Evolutionary conservation across 305 asterid species (phyloP).

Genomic region (Fraxinus paxiana): DNA sequence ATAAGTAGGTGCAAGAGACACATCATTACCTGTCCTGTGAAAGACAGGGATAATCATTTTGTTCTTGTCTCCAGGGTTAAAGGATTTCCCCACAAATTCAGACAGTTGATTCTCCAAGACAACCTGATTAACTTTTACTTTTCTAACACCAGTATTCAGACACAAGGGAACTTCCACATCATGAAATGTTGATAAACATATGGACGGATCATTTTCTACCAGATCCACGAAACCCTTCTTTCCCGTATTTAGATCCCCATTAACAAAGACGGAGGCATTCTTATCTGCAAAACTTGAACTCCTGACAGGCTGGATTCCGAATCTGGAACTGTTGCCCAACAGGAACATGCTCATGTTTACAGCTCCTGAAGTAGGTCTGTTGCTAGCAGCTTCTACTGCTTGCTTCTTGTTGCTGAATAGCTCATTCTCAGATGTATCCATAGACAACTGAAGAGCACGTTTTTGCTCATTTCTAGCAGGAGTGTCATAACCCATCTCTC

Average conservation of each 20-base stretch:
- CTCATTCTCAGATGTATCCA: slow-evolving; percentile 41
- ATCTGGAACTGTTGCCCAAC: slow-evolving; percentile 38
- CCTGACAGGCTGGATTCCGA: slow-evolving; percentile 32
- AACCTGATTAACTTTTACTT: slow-evolving; percentile 36
- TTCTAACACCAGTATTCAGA: slow-evolving; percentile 37
- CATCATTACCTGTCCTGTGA: slow-evolving; percentile 22
- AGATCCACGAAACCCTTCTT: slow-evolving; percentile 28
- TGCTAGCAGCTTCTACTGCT: slow-evolving; percentile 39
- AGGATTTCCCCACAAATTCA: slow-evolving; percentile 32
- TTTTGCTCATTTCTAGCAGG: slow-evolving; percentile 48
- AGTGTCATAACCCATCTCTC: slow-evolving; percentile 35
- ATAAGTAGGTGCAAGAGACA: slow-evolving; percentile 35
- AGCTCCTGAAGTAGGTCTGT: slow-evolving; percentile 28
- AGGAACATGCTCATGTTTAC: slow-evolving; percentile 33
- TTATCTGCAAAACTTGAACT: slow-evolving; percentile 31
- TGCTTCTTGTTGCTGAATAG: slow-evolving; percentile 51
- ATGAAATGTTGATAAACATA: slow-evolving; percentile 40
- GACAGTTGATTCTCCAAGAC: slow-evolving; percentile 37
- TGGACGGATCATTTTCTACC: slow-evolving; percentile 32
- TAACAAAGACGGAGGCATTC: slow-evolving; percentile 22
- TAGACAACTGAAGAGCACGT: slow-evolving; percentile 43
- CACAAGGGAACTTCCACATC: slow-evolving; percentile 36
- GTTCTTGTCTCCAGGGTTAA: slow-evolving; percentile 29
- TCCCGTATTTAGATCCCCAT: slow-evolving; percentile 27
- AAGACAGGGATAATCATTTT: slow-evolving; percentile 25